A percentile compares a stretch with the other conserved stretches of the same genome.
Evolutionary conservation across 208 protist genomes (phyloP).

Genomic region (Trypanosoma avium): DNA sequence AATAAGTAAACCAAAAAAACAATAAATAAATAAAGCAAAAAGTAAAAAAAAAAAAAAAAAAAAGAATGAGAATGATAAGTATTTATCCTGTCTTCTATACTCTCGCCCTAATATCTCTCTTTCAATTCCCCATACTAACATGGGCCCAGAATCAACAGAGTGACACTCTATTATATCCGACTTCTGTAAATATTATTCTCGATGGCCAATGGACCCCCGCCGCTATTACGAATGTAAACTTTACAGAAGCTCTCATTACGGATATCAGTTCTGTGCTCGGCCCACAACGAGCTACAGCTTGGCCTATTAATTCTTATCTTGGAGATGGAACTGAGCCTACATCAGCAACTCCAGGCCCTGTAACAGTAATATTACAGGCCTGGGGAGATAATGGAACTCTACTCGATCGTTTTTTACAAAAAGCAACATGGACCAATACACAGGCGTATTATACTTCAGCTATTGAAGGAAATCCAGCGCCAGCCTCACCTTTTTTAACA

Average conservation of each 20-base stretch:
- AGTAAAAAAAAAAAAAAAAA: too few relatives aligned
- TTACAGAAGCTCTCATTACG: not conserved
- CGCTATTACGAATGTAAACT: not conserved
- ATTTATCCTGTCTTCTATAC: too few relatives aligned
- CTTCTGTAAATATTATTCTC: not conserved
- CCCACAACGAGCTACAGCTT: constrained; percentile 6
- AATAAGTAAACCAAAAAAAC: too few relatives aligned
- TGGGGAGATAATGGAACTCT: constrained; percentile 21
- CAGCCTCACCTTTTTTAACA: not conserved
- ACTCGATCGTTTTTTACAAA: not conserved
- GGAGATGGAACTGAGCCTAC: not conserved
- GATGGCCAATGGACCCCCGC: constrained; percentile 6
- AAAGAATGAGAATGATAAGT: too few relatives aligned
- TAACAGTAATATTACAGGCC: not conserved
- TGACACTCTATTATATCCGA: not conserved
- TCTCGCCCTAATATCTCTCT: too few relatives aligned
- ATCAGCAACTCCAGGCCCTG: not conserved
- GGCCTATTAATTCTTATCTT: too few relatives aligned
- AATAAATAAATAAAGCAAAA: too few relatives aligned
- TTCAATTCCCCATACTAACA: too few relatives aligned
- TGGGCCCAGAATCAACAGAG: too few relatives aligned
- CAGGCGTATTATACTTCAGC: constrained; percentile 5
- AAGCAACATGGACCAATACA: constrained; percentile 3
- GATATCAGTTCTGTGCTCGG: constrained; percentile 9
- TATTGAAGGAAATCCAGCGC: not conserved